Evolutionary conservation across 305 asterid genomes (phyloP), one percentile per base, ranked within the genome.

Genomic region (Fraxinus albicans): DNA sequence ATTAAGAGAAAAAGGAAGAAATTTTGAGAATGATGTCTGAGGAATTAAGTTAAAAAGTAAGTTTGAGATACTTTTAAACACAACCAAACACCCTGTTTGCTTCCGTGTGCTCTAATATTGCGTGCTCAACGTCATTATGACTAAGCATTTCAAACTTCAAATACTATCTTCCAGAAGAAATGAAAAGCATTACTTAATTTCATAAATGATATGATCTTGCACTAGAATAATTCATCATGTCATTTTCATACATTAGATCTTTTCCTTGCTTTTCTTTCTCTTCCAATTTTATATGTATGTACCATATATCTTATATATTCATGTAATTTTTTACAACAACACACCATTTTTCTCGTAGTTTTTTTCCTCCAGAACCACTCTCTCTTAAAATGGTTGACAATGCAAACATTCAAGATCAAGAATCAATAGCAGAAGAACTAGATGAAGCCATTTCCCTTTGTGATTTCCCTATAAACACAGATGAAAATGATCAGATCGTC

Each of bases 371-470:
- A 67, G 29, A 67, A 12, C 36, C 1, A 67, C 75, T 27, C 19
- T 67, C 69, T 79, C 2, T 6, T 8, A 25, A 65, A 40, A 84
- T 88, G 89, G 80, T 60, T 27, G 77, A 69, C 25, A 19, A 0
- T 6, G 34, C 38, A 47, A 70, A n/a, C 13, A 40, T 60, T 72
- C 76, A 67, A 31, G 79, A 78, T 35, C 58, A 47, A 47, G 58
- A 47, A 13, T 47, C 19, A 50, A 58, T 27, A 77, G 8, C 2
- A 8, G 75, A 69, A 69, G 75, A 69, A 10, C 5, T 1, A 29
- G 75, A 69, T 69, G 75, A 69, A 69, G 75, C 86, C 6, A 50
- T 88, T 13, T 90, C 92, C 25, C 90, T 90, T 7, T 65, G 79
- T 40, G 85, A 88, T 78, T 80, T 89, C 13, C 79, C 86, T 34